phyloP scores from a whole-genome alignment of 2,329 filamentous ascomycete species.

The Purpureocillium lavendulum region DNA sequence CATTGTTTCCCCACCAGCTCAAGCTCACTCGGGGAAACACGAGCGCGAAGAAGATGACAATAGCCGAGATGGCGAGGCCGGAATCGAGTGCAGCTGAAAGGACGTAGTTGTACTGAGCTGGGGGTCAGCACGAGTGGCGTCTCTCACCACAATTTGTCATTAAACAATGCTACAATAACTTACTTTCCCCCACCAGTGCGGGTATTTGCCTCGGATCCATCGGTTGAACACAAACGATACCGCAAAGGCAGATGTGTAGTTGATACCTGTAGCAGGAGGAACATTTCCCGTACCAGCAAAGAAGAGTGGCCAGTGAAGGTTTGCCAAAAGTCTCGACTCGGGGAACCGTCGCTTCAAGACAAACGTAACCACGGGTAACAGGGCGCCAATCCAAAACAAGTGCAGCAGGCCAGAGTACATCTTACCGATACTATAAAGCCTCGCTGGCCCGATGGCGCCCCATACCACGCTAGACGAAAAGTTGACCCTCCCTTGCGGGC shows the following conservation, averaged over 20 bases:
- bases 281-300: no score
- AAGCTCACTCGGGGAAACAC: slow-evolving; percentile 26
- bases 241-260: no score
- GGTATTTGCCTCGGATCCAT: no score
- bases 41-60: slow-evolving; percentile 33
- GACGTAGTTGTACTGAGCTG: slow-evolving; percentile 38
- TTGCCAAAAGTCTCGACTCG: no score
- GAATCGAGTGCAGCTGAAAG: slow-evolving; percentile 29
- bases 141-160: slow-evolving; percentile 31
- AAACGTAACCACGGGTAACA: slow-evolving; percentile 24
- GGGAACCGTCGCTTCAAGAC: no score
- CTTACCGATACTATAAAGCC: slow-evolving; percentile 31
- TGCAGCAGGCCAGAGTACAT: slow-evolving; percentile 33
- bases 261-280: no score
- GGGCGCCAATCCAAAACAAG: slow-evolving; percentile 31
- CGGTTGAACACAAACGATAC: no score
- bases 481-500: no score
- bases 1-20: slow-evolving; percentile 33
- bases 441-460: slow-evolving; percentile 18
- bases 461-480: slow-evolving; percentile 17
- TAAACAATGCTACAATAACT: slow-evolving; percentile 38
- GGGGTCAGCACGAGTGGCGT: no score
- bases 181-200: slow-evolving; percentile 49
- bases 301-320: no score
- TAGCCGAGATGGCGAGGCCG: slow-evolving; percentile 31